These are phyloP conservation scores for Alisma plantagoaquatica DNA, from an alignment of 106 monocot species.

Conservation along the genomic window DNA sequence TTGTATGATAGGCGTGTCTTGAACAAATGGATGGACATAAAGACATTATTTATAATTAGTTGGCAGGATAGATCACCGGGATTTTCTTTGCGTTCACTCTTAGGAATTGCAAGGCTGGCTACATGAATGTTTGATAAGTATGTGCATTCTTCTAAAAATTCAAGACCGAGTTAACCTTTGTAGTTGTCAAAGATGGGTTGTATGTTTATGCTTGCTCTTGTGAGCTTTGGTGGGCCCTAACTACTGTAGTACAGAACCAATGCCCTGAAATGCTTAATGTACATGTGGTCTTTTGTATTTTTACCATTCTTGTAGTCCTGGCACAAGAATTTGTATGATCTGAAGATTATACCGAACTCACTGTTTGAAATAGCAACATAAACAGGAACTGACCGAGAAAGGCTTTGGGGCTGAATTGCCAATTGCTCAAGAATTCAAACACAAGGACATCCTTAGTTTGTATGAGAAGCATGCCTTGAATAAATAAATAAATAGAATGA, in stretches of 20 bases:
- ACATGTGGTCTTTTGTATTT: too few relatives aligned
- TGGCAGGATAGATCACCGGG: background rate
- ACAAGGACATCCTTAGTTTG: slow-evolving; percentile 71
- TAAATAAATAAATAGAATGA: slow-evolving; percentile 1
- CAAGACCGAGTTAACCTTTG: too few relatives aligned
- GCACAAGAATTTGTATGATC: too few relatives aligned
- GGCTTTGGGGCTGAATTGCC: slow-evolving; percentile 79
- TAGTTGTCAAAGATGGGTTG: too few relatives aligned
- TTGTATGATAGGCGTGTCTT: slow-evolving; percentile 78
- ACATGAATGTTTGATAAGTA: too few relatives aligned
- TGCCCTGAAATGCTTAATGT: too few relatives aligned
- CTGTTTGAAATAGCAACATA: slow-evolving; percentile 66
- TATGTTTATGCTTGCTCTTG: too few relatives aligned
- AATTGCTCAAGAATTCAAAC: slow-evolving; percentile 67
- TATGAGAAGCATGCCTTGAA: slow-evolving; percentile 70
- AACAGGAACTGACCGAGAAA: slow-evolving; percentile 85
- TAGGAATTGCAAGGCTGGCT: background rate
- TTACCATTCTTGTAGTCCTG: too few relatives aligned
- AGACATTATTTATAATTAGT: background rate
- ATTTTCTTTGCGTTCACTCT: background rate
- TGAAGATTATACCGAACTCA: slow-evolving; percentile 66
- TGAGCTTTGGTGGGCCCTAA: too few relatives aligned
- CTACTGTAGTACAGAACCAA: too few relatives aligned
- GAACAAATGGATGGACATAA: slow-evolving; percentile 2
- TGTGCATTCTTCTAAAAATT: too few relatives aligned